Evolutionary conservation across 768 basidiomycete genomes (phyloP), one percentile per base, ranked within the genome.

Genomic region (Mycena crocata): DNA sequence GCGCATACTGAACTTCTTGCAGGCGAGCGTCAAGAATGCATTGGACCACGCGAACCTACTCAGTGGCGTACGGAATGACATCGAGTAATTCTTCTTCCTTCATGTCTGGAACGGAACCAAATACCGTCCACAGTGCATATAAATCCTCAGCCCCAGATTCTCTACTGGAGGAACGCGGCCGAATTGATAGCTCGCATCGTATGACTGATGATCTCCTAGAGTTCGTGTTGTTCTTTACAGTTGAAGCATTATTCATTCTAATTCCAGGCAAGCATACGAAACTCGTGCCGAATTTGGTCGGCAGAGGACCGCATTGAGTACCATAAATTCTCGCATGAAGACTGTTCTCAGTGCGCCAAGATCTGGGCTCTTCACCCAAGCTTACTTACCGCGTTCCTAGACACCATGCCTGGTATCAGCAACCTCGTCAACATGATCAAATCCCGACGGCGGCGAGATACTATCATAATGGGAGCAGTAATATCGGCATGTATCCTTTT

Each of bases 161-260:
- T 8, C 80, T 99, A 42, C 83, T 99, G 30, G 89, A 90, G 26
- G 98, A 99, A 79, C 87, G 98, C 48, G 87, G 91, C 5, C 87
- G 89, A 67, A 97, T 99, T 65, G 97, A 98, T 79, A 93, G 89
- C 69, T 95, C 93, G 26, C 96, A 99, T 80, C 84, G 88, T 62
- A 98, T 99, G 96, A 93, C 94, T 23, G 97, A 99, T 74, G 92
- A 93, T 44, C 85, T 96, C 35, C 83, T 99, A 28, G 88, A 92
- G 96, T 97, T 74, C 64, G 93, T 77, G 19, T 26, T 28, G 19
- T 34, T 45, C 45, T 40, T 28, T 26, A 45, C 58, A 24, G 54
- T 61, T 58, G n/a, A 56, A 30, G 45, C 58, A 40, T 37, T 49
- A 64, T 23, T 45, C 9, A 50, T 45, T 35, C 52, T 45, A 34